phyloP scores from a whole-genome alignment of 192 early-diverging fungal species.

The Oehlia diaphana region DNA sequence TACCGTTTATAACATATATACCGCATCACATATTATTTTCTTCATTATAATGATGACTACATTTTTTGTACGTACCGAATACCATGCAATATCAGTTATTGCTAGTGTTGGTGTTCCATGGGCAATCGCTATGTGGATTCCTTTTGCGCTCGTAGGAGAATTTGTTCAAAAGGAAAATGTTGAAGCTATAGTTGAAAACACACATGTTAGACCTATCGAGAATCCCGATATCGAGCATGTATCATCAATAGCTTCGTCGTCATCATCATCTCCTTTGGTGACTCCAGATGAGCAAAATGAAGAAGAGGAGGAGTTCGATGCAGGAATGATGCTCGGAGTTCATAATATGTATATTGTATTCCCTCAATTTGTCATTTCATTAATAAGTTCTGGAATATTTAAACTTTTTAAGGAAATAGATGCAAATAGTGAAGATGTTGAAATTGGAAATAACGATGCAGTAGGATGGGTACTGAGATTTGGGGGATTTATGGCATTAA shows the following conservation, averaged over 20 bases:
- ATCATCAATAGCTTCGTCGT: background rate
- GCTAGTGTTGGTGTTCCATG: conserved; percentile 79
- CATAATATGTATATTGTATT: conserved; percentile 95
- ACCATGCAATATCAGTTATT: conserved; percentile 67
- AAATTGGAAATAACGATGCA: conserved; percentile 35
- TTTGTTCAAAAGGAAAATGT: conserved; percentile 43
- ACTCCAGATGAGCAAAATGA: background rate
- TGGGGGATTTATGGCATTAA: conserved; percentile 68
- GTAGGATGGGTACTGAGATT: conserved; percentile 70
- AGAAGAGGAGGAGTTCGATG: conserved; percentile 32
- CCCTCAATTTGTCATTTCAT: conserved; percentile 84
- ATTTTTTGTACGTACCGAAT: conserved; percentile 53
- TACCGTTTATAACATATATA: conserved; percentile 65
- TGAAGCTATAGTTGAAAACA: background rate
- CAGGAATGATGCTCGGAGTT: conserved; percentile 84
- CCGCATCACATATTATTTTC: conserved; percentile 67
- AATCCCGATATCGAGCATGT: conserved; percentile 16
- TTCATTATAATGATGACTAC: conserved; percentile 69
- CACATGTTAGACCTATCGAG: background rate
- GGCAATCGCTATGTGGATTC: conserved; percentile 91
- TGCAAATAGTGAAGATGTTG: conserved; percentile 8
- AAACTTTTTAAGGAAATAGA: conserved; percentile 27
- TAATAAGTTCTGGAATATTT: conserved; percentile 51
- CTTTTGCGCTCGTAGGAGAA: conserved; percentile 88
- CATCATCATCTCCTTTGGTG: background rate